Evolutionary conservation across 2,329 filamentous ascomycete species (phyloP).

Genomic region (Nothopassalora personata): DNA sequence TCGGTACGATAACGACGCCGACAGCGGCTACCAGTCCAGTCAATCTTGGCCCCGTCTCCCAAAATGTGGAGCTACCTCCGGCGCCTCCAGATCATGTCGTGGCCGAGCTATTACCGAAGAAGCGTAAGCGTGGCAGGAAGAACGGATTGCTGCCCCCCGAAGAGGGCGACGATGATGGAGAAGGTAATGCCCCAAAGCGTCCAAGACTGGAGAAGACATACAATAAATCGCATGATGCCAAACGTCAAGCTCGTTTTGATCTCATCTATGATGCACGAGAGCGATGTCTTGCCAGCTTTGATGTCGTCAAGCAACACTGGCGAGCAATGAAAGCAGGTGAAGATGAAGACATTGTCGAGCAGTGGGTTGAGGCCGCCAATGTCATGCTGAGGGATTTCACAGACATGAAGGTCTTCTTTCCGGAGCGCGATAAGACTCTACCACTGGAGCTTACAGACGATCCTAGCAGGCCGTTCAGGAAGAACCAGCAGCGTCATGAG

Average conservation of each 20-base stretch:
- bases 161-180: constrained; percentile 5
- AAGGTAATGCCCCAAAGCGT: constrained; percentile 11
- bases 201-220: constrained; percentile 15
- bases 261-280: constrained; percentile 18
- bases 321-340: constrained; percentile 40
- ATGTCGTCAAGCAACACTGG: constrained; percentile 36
- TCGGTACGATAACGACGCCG: neutral
- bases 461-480: neutral
- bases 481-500: neutral
- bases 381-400: constrained; percentile 57
- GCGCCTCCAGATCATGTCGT: neutral
- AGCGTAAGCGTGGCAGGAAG: constrained; percentile 10
- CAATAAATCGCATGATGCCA: constrained; percentile 9
- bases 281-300: constrained; percentile 32
- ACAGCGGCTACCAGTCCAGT: neutral
- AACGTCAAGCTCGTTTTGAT: neutral
- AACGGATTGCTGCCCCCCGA: neutral
- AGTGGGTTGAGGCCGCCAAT: constrained; percentile 56
- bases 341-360: constrained; percentile 46
- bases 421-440: constrained; percentile 39
- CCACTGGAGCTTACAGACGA: neutral
- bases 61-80: neutral
- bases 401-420: constrained; percentile 56
- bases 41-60: neutral
- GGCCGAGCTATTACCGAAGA: neutral